A percentile compares a stretch with the other conserved stretches of the same genome.
Evolutionary conservation across 805 yeast genomes (phyloP).

Genomic region (Lipomyces yamadae): DNA sequence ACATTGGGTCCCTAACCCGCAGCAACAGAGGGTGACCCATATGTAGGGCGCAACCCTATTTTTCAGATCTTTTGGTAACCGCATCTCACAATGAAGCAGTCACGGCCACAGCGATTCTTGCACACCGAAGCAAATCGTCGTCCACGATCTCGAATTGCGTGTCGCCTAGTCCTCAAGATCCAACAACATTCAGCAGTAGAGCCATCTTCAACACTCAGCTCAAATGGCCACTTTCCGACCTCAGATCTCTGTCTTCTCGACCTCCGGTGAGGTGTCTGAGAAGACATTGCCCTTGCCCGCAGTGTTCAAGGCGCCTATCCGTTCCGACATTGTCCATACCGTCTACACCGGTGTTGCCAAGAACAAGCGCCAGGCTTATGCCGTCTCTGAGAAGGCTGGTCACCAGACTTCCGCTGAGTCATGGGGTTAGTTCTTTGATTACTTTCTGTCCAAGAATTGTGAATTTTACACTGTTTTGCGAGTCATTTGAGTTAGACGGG

Average conservation of each 20-base stretch:
- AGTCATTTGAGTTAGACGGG: neutral
- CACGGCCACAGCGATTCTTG: neutral
- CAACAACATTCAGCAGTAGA: slow-evolving; percentile 7
- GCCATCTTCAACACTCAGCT: neutral
- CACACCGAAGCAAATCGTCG: neutral
- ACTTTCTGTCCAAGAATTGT: neutral
- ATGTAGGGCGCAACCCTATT: slow-evolving; percentile 5
- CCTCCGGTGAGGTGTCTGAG: slow-evolving; percentile 84
- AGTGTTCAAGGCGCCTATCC: slow-evolving; percentile 99
- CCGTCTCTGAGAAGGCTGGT: slow-evolving; percentile 99
- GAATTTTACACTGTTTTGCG: neutral
- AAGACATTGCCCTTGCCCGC: slow-evolving; percentile 93
- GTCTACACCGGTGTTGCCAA: slow-evolving; percentile 98
- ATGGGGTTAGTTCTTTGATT: slow-evolving; percentile 66
- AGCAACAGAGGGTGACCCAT: neutral
- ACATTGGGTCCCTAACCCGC: neutral
- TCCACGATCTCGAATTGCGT: neutral
- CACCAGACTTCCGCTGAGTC: slow-evolving; percentile 99
- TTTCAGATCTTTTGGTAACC: too few species aligned
- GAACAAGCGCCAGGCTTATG: slow-evolving; percentile 99
- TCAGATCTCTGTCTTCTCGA: slow-evolving; percentile 83
- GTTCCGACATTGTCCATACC: slow-evolving; percentile 99
- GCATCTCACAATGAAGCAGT: neutral
- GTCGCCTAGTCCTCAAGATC: neutral
- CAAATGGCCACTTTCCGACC: slow-evolving; percentile 37